Percentiles rank a stretch among this genome's conserved stretches.
These are phyloP conservation scores for Austroboletus rostrupii DNA, from an alignment of 1,284 basidiomycete species.

Conservation along the genomic window DNA sequence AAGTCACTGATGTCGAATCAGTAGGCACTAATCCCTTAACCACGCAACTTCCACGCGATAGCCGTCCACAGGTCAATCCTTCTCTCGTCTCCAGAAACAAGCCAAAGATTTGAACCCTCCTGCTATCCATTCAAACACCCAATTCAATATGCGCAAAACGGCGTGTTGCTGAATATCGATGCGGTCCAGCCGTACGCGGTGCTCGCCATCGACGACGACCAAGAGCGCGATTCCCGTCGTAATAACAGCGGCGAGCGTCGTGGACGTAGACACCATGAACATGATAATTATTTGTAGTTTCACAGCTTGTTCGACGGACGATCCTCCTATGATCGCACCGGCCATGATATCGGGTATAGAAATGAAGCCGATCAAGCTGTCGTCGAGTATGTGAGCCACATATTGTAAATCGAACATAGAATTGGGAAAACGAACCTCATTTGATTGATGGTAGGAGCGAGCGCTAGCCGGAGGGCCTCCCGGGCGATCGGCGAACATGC, in stretches of 20 bases:
- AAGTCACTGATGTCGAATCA: no score
- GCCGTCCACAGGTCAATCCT: neutral
- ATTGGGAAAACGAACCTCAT: constrained; percentile 58
- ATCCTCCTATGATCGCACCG: constrained; percentile 81
- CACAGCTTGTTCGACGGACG: constrained; percentile 79
- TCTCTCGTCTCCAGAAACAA: neutral
- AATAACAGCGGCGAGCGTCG: constrained; percentile 63
- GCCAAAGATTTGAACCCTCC: neutral
- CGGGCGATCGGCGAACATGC: constrained; percentile 74
- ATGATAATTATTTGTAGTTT: constrained; percentile 87
- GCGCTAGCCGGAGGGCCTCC: constrained; percentile 73
- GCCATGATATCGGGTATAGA: constrained; percentile 81
- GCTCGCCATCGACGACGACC: constrained; percentile 63
- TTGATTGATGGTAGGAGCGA: constrained; percentile 78
- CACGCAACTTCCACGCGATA: neutral
- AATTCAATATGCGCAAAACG: constrained; percentile 43
- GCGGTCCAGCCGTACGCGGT: constrained; percentile 68
- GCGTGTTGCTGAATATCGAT: constrained; percentile 50
- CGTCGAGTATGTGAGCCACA: neutral
- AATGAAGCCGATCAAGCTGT: constrained; percentile 77
- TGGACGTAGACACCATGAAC: constrained; percentile 83
- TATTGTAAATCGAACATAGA: neutral
- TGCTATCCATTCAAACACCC: constrained; percentile 19
- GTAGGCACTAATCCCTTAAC: neutral
- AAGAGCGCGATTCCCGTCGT: constrained; percentile 57